A percentile compares a stretch with the other conserved stretches of the same genome.
Evolutionary conservation across 257 asterid genomes (phyloP).

Genomic region (Plantago elongata): DNA sequence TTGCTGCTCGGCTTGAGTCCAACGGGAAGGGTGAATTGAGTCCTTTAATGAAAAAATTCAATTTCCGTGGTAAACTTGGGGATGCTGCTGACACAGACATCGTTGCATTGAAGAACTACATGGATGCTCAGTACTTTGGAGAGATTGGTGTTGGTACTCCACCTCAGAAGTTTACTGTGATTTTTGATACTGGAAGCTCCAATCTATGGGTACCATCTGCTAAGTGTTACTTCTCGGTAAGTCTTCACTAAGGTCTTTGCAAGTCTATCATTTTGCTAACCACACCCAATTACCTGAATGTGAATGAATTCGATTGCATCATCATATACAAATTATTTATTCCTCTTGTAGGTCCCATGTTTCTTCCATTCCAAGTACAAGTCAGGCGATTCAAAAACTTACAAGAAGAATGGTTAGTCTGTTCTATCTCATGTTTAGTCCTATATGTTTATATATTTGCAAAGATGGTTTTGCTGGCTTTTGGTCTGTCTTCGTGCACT

Average conservation of each 20-base stretch:
- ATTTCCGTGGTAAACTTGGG: conserved; percentile 33
- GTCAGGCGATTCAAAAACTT: conserved; percentile 67
- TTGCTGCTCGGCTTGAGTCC: conserved; percentile 57
- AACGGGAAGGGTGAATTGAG: conserved; percentile 36
- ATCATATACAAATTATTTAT: conserved; percentile 4
- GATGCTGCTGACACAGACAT: conserved; percentile 49
- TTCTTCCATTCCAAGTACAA: conserved; percentile 66
- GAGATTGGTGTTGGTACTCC: conserved; percentile 92
- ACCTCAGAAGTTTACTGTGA: conserved; percentile 84
- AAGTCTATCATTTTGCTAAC: neutral
- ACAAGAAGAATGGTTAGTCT: conserved; percentile 64
- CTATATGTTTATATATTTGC: no score
- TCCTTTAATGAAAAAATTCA: conserved; percentile 39
- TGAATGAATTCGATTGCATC: no score
- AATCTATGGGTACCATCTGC: conserved; percentile 96
- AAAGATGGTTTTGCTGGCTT: no score
- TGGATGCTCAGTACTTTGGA: conserved; percentile 99
- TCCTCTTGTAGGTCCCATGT: conserved; percentile 65
- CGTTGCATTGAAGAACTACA: conserved; percentile 73
- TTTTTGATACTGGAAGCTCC: conserved; percentile 97
- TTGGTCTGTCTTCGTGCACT: no score
- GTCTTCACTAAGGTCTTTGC: conserved; percentile 20
- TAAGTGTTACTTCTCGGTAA: conserved; percentile 78
- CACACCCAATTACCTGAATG: no score
- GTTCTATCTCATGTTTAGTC: no score